Conservation (phyloP, 148 eudicot species). For the Vaccinium vitisidaea region DNA sequence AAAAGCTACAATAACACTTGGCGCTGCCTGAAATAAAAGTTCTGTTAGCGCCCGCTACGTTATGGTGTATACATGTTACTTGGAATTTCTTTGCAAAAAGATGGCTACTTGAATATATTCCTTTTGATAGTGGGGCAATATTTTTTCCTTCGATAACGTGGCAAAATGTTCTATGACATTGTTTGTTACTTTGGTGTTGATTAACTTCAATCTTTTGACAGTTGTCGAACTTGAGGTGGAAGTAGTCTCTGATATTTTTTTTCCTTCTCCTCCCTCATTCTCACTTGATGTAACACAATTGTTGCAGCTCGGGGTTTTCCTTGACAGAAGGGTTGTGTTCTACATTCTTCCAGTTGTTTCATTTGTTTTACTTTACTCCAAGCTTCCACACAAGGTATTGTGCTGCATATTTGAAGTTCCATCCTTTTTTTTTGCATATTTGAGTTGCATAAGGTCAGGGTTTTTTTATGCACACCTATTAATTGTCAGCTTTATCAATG, state of each 20-base stretch:
- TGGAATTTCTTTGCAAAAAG: not conserved
- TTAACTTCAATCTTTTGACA: not conserved
- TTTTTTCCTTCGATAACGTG: not conserved
- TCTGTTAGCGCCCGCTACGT: not conserved
- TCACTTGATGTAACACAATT: slow-evolving; percentile 20
- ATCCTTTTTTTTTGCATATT: not conserved
- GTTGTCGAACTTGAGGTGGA: not conserved
- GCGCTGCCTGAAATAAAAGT: not conserved
- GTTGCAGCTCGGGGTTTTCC: slow-evolving; percentile 70
- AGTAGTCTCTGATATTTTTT: not conserved
- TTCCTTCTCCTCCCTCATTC: not conserved
- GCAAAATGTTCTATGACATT: not conserved
- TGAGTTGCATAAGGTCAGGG: not conserved
- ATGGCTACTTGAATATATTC: not conserved
- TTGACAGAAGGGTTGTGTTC: slow-evolving; percentile 72
- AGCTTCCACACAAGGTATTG: slow-evolving; percentile 95
- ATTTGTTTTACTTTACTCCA: slow-evolving; percentile 76
- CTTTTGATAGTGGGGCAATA: not conserved
- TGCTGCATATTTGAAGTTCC: not conserved
- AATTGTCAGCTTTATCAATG: slow-evolving; percentile 14
- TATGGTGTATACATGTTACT: not conserved
- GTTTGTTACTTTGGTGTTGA: not conserved
- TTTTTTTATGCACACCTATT: slow-evolving; percentile 3
- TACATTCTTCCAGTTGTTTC: slow-evolving; percentile 72
- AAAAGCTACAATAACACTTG: not conserved